A percentile compares a stretch with the other conserved stretches of the same genome.
phyloP scores from a whole-genome alignment of 2,329 filamentous ascomycete genomes.

The Neospermospora avenae region DNA sequence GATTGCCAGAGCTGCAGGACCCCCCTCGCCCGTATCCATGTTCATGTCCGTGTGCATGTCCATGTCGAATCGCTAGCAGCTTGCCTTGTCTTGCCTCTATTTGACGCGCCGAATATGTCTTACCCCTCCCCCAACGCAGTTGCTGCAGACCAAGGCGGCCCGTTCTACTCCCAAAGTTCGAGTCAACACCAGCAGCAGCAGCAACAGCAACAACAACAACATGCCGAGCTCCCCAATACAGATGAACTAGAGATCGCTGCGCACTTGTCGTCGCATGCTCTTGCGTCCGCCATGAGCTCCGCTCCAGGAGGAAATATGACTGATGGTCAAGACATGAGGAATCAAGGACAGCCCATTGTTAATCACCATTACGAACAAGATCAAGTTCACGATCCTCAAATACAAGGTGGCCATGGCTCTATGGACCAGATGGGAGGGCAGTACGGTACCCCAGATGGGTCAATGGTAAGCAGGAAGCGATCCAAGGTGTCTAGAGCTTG shows the following conservation, averaged over 20 bases:
- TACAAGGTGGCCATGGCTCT: constrained; percentile 24
- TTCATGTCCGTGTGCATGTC: constrained; percentile 9
- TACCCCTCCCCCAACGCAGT: constrained; percentile 33
- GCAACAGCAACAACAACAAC: constrained; percentile 29
- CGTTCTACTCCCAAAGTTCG: constrained; percentile 30
- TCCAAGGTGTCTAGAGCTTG: constrained; percentile 87
- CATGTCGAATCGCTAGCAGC: constrained; percentile 21
- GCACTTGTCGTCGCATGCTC: constrained; percentile 42
- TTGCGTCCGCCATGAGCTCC: constrained; percentile 42
- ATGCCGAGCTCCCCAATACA: constrained; percentile 31
- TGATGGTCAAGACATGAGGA: constrained; percentile 36
- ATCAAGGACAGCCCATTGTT: constrained; percentile 36
- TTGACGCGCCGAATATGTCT: constrained; percentile 32
- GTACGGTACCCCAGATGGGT: constrained; percentile 45
- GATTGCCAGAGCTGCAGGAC: constrained; percentile 17
- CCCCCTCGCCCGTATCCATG: constrained; percentile 13
- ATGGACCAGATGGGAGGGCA: constrained; percentile 43
- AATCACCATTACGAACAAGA: constrained; percentile 36
- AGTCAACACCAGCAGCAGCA: constrained; percentile 25
- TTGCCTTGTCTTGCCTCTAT: constrained; percentile 20
- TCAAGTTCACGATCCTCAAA: constrained; percentile 25
- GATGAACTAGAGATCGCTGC: constrained; percentile 46
- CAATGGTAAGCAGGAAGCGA: constrained; percentile 59
- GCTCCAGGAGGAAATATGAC: constrained; percentile 37
- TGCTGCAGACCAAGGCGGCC: constrained; percentile 28